Evolutionary conservation across 305 asterid genomes (phyloP), one percentile per base, ranked within the genome.

Genomic region (Fraxinus sp.): DNA sequence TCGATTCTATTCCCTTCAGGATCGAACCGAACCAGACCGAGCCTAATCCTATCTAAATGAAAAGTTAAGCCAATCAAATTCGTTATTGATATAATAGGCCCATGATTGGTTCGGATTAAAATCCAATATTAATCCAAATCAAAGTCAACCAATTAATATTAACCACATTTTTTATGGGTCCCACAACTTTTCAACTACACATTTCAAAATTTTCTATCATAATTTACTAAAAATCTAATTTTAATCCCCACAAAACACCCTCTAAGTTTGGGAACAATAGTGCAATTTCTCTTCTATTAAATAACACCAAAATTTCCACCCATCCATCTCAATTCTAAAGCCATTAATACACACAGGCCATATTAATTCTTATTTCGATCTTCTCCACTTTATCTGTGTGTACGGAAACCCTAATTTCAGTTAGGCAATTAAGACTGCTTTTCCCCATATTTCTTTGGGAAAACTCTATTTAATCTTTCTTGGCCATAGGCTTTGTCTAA

Each of bases 361-460:
- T 37, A 37, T 37, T 37, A 37, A 37, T 37, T 37, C 46, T 9
- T 79, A 7, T 59, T 79, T 80, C 85, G 71, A 16, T 10, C 82
- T 79, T 81, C 83, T 82, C 30, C 28, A 5, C n/a, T 26, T 52
- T 78, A 83, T 81, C 79, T 14, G 64, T 33, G 9, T 71, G 90
- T 87, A 87, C 90, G 90, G 90, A 87, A 83, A 59, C 89, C 85
- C 88, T 84, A 87, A 71, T 83, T 44, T 73, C 88, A 59, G 75
- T 79, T 62, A 11, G 75, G 57, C 81, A 35, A 62, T 59, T 68
- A 26, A 80, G 86, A 44, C 86, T 82, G 84, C 20, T 68, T 68
- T 28, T 1, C 74, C 37, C 74, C 75, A 68, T 68, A 39, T 26
- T 26, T 68, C 39, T 68, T 14, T 68, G 39, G 75, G 75, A 68